Base-by-base conservation (phyloP, 2,329 filamentous ascomycete species). In the Periglandula ipomoeae region DNA sequence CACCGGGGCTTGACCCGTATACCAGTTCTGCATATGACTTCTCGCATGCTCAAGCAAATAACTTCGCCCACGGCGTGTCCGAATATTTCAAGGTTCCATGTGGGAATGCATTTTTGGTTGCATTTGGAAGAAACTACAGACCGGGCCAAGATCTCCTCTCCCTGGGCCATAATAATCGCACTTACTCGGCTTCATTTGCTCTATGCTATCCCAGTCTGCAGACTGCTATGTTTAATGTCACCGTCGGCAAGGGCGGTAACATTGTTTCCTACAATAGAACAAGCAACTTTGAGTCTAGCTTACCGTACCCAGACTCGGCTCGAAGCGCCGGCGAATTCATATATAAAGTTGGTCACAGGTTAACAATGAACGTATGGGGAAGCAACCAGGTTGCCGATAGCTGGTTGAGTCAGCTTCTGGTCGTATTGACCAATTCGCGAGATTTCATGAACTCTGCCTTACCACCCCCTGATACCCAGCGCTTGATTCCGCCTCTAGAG, bases 161-260 rank as follows among this genome's bases (percentile, higher is more conserved):
- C 15, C 15, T 15, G 15, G 15, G 30, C 30, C 8, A 8, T 15
- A 32, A 32, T 15, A 8, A 32, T 32, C 8, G 30, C 15, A 8
- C 8, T 32, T 15, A 8, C 30, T 32, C 30, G 30, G 30, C 15
- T 8, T 32, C 30, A 8, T 32, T 32, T 32, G 30, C 30, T n/a
- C n/a, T n/a, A n/a, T n/a, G n/a, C n/a, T n/a, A n/a, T 32, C 8
- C 30, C 30, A 32, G 30, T 32, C 30, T 32, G 8, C 30, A 59
- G n/a, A 65, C 64, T 0, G 64, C 61, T 0, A 54, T 60, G 41
- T 70, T 70, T 52, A 56, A 68, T 4, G 49, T 70, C 1, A 60
- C 59, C 0, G 50, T 68, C 1, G 61, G 69, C 22, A 0, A 22
- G 0, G 2, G 38, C 0, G 67, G 66, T 0, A 49, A 59, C 15